Evolutionary conservation across 768 basidiomycete genomes (phyloP), one percentile per base, ranked within the genome.

Genomic region (Pleurotus citrinopileatus): DNA sequence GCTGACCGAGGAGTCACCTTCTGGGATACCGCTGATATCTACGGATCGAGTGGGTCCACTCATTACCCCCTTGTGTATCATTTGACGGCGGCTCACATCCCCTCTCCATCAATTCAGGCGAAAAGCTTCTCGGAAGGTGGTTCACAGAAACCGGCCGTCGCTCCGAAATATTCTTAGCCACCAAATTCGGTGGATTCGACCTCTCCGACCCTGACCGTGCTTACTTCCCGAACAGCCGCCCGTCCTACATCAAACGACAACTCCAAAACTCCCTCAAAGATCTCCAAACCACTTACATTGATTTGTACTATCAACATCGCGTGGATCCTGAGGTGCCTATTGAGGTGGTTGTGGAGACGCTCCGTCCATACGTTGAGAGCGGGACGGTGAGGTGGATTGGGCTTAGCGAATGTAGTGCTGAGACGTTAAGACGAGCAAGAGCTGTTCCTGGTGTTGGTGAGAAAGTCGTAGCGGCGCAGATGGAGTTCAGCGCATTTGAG

Each of bases 121-220:
- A 40, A 19, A 40, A 12, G 10, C 13, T 40, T 19, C 38, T 40
- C 5, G 38, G 38, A n/a, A 7, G 17, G 19, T 40, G 38, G 38
- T 40, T 40, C 38, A 3, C 38, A 7, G 13, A 40, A 19, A 77
- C 67, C 2, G 77, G 77, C 5, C 77, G 77, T 56, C 66, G 77
- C 10, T 61, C 60, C 46, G 67, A 78, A 10, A 79, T 82, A 17
- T 82, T 81, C 67, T 70, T 83, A 7, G 80, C 79, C 5, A 80
- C 80, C 26, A 83, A 82, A 63, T 80, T 78, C 42, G 79, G 78
- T 12, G 59, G 65, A 3, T 60, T 70, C 22, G 12, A 65, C 69
- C 3, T 60, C 28, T 38, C 54, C 25, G 23, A 25, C 29, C 26
- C 43, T 9, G 52, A 57, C 5, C 40, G 50, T 25, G 37, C 28